Base-by-base conservation (phyloP, 352 stramenopile genomes). In the Phytopythium delawarense region DNA sequence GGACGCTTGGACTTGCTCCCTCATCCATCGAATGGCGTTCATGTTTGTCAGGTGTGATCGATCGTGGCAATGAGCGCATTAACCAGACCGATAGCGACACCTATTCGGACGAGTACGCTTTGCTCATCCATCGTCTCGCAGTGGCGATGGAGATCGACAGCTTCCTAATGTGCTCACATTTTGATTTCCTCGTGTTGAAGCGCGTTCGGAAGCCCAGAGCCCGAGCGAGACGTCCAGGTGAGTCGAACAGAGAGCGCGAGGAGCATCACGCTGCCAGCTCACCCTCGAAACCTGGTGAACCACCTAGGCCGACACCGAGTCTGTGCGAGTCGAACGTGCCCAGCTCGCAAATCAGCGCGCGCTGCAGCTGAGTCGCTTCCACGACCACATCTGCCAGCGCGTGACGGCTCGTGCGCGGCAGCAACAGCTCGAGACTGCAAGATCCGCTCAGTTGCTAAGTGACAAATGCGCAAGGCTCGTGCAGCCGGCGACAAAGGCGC, bases 381-480 rank as follows among this genome's bases (percentile, higher is more conserved):
- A 85, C 49, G 74, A 78, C 16, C 78, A 87, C 55, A 82, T 85
- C 25, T 91, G 81, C 62, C 50, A 70, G 28, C 76, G 79, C 7
- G 79, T 91, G 34, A 81, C 70, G 25, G 78, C 75, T 16, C 71
- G 66, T 52, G 74, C 80, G 57, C 55, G 71, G 16, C 63, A 81
- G 63, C 68, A 83, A 42, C 77, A 69, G 3, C 55, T 72, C 51
- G 49, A 74, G 39, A 37, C 59, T 21, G 64, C 71, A 35, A 59
- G 59, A n/a, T 59, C 61, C 23, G 58, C 63, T 12, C 71, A 77
- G 59, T 46, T 60, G 16, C 61, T 82, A 48, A 61, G 39, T 23
- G 42, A 61, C 25, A 61, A 61, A 25, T 61, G 55, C 13, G 39
- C 55, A 23, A 25, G 40, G 13, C 37, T 61, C 2, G 30, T 52